These are phyloP conservation scores for Peniophora sp. DNA, from an alignment of 1,284 basidiomycete species.

Conservation along the genomic window DNA sequence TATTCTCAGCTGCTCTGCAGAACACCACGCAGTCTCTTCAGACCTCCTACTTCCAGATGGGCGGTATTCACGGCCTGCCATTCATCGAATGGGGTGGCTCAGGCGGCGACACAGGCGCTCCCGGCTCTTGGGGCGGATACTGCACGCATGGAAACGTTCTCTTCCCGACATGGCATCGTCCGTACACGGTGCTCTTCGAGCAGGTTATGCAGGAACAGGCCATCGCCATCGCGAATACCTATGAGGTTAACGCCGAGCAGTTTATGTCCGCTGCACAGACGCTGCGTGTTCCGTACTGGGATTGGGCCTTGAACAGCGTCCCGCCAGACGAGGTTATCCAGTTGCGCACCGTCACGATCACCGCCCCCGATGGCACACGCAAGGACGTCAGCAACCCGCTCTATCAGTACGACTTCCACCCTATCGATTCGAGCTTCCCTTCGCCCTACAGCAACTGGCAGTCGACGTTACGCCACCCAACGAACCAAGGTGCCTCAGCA, in stretches of 20 bases:
- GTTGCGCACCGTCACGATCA: constrained; percentile 27
- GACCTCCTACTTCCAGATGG: constrained; percentile 36
- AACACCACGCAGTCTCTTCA: constrained; percentile 21
- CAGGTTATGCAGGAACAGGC: constrained; percentile 36
- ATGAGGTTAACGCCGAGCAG: constrained; percentile 22
- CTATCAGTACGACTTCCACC: constrained; percentile 34
- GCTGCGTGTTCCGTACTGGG: constrained; percentile 42
- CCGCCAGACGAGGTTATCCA: constrained; percentile 36
- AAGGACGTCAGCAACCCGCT: constrained; percentile 33
- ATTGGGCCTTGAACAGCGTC: constrained; percentile 37
- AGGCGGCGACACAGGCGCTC: constrained; percentile 15
- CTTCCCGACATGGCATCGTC: constrained; percentile 48
- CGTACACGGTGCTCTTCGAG: constrained; percentile 39
- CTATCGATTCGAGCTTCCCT: constrained; percentile 29
- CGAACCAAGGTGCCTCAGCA: constrained; percentile 16
- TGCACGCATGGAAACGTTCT: constrained; percentile 41
- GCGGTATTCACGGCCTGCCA: constrained; percentile 41
- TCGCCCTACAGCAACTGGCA: constrained; percentile 27
- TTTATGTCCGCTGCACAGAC: constrained; percentile 31
- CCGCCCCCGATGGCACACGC: constrained; percentile 25
- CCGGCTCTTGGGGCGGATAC: constrained; percentile 29
- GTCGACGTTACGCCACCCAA: constrained; percentile 35
- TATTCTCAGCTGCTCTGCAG: constrained; percentile 24
- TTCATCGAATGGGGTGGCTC: constrained; percentile 33
- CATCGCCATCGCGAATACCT: constrained; percentile 28